Evolutionary conservation across 257 asterid species (phyloP).

Genomic region (Petrea volubilis): DNA sequence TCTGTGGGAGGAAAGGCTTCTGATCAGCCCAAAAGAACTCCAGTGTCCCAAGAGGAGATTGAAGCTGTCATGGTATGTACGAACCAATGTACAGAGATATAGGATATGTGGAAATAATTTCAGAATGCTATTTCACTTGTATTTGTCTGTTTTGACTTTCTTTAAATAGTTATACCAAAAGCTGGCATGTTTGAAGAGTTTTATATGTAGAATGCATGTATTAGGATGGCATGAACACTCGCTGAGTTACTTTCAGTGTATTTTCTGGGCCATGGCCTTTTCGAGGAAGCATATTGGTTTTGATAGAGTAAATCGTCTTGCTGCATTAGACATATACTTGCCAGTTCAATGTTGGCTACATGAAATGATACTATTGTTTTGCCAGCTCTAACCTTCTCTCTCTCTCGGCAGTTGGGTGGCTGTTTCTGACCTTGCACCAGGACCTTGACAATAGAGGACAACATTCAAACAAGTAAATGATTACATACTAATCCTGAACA

Average conservation of each 20-base stretch:
- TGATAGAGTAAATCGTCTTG: background rate
- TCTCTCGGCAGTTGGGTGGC: slow-evolving; percentile 78
- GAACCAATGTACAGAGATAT: background rate
- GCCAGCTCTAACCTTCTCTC: background rate
- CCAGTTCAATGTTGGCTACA: background rate
- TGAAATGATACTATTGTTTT: background rate
- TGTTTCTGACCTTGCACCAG: slow-evolving; percentile 44
- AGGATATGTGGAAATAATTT: background rate
- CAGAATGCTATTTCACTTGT: background rate
- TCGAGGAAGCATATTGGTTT: background rate
- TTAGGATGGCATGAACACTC: background rate
- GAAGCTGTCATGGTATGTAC: slow-evolving; percentile 77
- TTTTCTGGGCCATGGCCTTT: too few relatives aligned
- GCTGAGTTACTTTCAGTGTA: background rate
- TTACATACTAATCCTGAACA: background rate
- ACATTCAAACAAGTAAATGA: slow-evolving; percentile 11
- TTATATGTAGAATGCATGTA: background rate
- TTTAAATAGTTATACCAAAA: background rate
- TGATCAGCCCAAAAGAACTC: slow-evolving; percentile 93
- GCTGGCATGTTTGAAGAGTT: background rate
- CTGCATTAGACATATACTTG: background rate
- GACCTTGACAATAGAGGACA: slow-evolving; percentile 17
- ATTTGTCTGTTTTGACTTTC: background rate
- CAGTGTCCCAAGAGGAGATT: slow-evolving; percentile 84
- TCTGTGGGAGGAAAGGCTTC: slow-evolving; percentile 87